Evolutionary conservation across 2,329 filamentous ascomycete species (phyloP).

Genomic region (Plenodomus biglobosus): DNA sequence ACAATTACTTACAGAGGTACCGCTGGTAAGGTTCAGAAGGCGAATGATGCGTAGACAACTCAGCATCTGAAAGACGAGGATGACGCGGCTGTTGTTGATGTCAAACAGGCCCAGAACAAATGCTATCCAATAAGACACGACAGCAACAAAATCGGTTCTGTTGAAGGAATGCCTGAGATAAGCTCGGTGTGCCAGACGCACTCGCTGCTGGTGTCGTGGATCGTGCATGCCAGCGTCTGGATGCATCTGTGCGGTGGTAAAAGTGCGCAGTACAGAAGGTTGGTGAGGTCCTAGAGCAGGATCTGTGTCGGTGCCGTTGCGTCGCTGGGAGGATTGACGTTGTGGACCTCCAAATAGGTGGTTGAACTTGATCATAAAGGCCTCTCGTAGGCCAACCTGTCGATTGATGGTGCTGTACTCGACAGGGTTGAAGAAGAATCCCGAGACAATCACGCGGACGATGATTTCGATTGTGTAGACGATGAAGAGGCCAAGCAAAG

Average conservation of each 20-base stretch:
- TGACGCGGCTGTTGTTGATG: slow-evolving; percentile 67
- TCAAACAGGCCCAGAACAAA: slow-evolving; percentile 72
- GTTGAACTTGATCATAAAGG: slow-evolving; percentile 73
- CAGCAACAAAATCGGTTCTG: slow-evolving; percentile 88
- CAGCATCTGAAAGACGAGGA: slow-evolving; percentile 95
- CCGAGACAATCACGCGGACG: slow-evolving; percentile 86
- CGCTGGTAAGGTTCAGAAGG: slow-evolving; percentile 87
- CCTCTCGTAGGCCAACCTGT: slow-evolving; percentile 70
- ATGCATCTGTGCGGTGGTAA: slow-evolving; percentile 69
- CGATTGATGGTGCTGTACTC: slow-evolving; percentile 92
- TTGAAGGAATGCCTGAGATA: slow-evolving; percentile 97
- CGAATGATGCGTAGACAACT: slow-evolving; percentile 91
- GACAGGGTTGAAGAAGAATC: slow-evolving; percentile 83
- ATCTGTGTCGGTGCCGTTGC: slow-evolving; percentile 46
- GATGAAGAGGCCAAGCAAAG: slow-evolving; percentile 78
- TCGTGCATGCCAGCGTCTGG: slow-evolving; percentile 58
- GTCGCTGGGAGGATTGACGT: slow-evolving; percentile 66
- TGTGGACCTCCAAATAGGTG: slow-evolving; percentile 76
- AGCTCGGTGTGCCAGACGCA: slow-evolving; percentile 83
- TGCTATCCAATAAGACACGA: slow-evolving; percentile 93
- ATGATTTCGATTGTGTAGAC: slow-evolving; percentile 87
- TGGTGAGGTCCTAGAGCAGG: slow-evolving; percentile 45
- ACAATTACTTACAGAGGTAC: slow-evolving; percentile 70
- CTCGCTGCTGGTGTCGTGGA: slow-evolving; percentile 74
- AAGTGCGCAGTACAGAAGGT: slow-evolving; percentile 71